Evolutionary conservation across 31 red algal species (phyloP).

Genomic region (Bonnemaisonia californica): DNA sequence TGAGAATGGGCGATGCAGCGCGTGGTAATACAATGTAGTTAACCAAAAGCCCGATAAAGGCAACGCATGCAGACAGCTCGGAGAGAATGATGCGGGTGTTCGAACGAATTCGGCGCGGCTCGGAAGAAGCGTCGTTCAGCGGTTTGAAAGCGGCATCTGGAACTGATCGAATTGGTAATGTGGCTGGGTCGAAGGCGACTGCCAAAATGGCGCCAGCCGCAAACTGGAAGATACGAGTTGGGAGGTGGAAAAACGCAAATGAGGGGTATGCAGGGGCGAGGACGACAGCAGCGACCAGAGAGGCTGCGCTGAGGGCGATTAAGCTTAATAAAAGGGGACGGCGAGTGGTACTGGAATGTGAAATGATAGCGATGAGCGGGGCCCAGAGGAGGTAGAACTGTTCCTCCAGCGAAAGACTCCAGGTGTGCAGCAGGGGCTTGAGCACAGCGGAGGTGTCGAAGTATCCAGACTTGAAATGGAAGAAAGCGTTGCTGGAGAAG

Average conservation of each 20-base stretch:
- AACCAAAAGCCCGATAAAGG: background rate
- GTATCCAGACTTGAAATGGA: slow-evolving; percentile 22
- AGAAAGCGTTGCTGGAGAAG: slow-evolving; percentile 29
- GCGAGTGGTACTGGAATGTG: background rate
- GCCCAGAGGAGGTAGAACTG: slow-evolving; percentile 82
- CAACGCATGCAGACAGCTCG: background rate
- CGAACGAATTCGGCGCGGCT: too few relatives aligned
- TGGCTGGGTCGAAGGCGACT: background rate
- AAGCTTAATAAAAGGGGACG: background rate
- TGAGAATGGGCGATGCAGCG: background rate
- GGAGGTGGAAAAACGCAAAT: slow-evolving; percentile 29
- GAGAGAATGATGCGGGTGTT: background rate
- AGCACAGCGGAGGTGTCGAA: slow-evolving; percentile 24
- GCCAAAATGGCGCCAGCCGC: slow-evolving; percentile 30
- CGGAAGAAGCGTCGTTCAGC: background rate
- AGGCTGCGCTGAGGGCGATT: background rate
- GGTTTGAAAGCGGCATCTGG: background rate
- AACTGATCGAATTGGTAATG: background rate
- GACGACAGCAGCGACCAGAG: background rate
- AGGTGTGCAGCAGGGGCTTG: slow-evolving; percentile 72
- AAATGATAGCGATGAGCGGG: background rate
- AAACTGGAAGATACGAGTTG: slow-evolving; percentile 48
- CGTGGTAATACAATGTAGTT: background rate
- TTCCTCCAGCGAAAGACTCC: slow-evolving; percentile 72
- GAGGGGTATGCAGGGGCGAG: background rate